Evolutionary conservation across 768 basidiomycete genomes (phyloP).

Genomic region (Pleurotus pulmonarius): DNA sequence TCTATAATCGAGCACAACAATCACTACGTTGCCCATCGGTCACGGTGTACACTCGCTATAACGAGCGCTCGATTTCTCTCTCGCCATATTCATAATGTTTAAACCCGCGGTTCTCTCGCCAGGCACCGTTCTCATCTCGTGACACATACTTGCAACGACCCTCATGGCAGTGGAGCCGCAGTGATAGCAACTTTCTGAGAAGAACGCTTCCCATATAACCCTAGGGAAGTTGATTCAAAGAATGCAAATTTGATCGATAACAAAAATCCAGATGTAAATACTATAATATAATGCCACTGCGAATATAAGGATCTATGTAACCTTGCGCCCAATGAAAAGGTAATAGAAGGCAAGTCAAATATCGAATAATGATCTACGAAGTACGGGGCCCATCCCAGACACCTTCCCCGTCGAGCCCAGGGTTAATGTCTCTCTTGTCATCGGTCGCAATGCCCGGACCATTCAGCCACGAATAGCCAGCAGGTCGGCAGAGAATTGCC

Average conservation of each 20-base stretch:
- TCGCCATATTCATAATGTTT: constrained; percentile 17
- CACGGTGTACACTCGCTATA: not conserved
- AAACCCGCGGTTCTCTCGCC: too few species aligned
- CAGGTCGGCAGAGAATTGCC: constrained; percentile 76
- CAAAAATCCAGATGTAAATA: not conserved
- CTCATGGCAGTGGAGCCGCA: constrained; percentile 5
- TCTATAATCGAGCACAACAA: too few species aligned
- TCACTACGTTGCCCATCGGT: too few species aligned
- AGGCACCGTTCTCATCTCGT: not conserved
- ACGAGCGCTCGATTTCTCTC: constrained; percentile 17
- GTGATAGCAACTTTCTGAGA: constrained; percentile 1
- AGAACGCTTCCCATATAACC: not conserved
- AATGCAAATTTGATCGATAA: not conserved
- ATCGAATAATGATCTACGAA: too few species aligned
- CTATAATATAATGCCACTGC: not conserved
- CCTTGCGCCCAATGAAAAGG: too few species aligned
- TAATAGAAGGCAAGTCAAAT: too few species aligned
- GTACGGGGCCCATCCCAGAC: constrained; percentile 13
- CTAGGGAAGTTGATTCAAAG: not conserved
- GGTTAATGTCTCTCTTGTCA: constrained; percentile 75
- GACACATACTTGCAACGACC: not conserved
- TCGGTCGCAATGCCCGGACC: constrained; percentile 55
- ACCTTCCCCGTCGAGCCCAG: constrained; percentile 36
- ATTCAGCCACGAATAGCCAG: constrained; percentile 79
- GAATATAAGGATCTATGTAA: too few species aligned